A percentile compares a stretch with the other conserved stretches of the same genome.
phyloP scores from a whole-genome alignment of 441 rosid genomes.

The Metrosideros polymorpha region DNA sequence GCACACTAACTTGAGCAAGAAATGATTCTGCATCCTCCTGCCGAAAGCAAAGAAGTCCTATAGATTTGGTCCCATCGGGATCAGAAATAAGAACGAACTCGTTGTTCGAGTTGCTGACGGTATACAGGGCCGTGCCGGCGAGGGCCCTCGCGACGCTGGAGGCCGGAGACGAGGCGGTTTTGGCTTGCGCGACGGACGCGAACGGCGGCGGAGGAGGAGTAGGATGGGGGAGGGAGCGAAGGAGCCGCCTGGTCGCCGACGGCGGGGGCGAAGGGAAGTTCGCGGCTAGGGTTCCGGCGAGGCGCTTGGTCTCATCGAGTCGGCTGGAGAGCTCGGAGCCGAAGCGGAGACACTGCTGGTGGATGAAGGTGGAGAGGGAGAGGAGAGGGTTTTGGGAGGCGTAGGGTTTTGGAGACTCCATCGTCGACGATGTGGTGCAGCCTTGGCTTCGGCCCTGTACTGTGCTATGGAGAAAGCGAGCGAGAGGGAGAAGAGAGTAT shows the following conservation, averaged over 20 bases:
- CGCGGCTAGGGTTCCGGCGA: constrained; percentile 31
- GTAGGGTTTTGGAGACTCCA: constrained; percentile 46
- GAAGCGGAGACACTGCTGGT: constrained; percentile 53
- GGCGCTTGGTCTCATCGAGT: constrained; percentile 41
- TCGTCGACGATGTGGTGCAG: constrained; percentile 1
- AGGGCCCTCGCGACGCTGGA: constrained; percentile 61
- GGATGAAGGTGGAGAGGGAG: constrained; percentile 59
- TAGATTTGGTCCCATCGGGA: constrained; percentile 68
- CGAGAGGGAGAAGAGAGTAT: background rate
- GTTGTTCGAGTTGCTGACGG: constrained; percentile 77
- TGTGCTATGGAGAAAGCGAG: background rate
- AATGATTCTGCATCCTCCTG: constrained; percentile 89
- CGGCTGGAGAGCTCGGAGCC: constrained; percentile 51
- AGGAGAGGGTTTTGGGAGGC: constrained; percentile 47
- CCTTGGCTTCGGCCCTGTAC: background rate
- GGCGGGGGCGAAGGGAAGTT: constrained; percentile 2
- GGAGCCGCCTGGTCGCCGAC: constrained; percentile 3
- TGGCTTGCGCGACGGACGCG: background rate
- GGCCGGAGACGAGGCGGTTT: constrained; percentile 26
- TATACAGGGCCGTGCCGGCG: constrained; percentile 65
- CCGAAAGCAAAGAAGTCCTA: constrained; percentile 85
- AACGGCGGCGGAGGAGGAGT: constrained; percentile 12
- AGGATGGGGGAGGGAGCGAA: constrained; percentile 11
- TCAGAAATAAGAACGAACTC: constrained; percentile 93
- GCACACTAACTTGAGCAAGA: constrained; percentile 58